Conservation (phyloP, 2,329 filamentous ascomycete genomes). For the Cladophialophora immunda region DNA sequence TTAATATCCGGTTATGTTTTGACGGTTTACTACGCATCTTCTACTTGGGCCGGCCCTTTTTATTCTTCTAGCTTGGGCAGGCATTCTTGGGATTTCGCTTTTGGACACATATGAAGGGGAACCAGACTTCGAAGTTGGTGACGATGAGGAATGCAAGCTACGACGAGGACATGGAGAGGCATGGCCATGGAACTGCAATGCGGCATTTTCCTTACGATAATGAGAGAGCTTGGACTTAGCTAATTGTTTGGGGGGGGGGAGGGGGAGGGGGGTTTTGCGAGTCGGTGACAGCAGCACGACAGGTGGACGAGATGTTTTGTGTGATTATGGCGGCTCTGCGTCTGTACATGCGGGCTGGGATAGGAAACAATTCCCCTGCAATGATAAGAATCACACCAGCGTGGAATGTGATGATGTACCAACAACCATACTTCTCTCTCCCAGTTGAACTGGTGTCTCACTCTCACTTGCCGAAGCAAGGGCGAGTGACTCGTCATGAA, state of each 20-base stretch:
- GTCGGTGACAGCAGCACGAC: neutral
- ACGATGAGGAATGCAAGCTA: neutral
- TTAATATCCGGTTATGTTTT: conserved; percentile 11
- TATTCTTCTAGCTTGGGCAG: neutral
- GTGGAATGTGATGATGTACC: neutral
- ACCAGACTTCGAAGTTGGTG: conserved; percentile 1
- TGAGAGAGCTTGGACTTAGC: conserved; percentile 3
- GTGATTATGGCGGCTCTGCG: conserved; percentile 4
- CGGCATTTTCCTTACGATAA: conserved; percentile 3
- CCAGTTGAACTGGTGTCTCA: neutral
- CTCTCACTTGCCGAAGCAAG: neutral
- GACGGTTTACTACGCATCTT: conserved; percentile 6
- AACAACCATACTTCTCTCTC: neutral
- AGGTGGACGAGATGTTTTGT: neutral
- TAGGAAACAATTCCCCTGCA: neutral
- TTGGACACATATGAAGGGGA: neutral
- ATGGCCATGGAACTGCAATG: neutral
- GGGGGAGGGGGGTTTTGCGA: neutral
- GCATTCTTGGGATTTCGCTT: conserved; percentile 2
- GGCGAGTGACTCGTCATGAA: neutral
- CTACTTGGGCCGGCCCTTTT: neutral
- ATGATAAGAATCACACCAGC: neutral
- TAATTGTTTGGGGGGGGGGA: too few species aligned
- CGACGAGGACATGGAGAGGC: neutral
- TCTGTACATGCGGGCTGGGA: neutral